Base-by-base conservation (phyloP, 2,329 filamentous ascomycete species). In the Penicillium sp. region DNA sequence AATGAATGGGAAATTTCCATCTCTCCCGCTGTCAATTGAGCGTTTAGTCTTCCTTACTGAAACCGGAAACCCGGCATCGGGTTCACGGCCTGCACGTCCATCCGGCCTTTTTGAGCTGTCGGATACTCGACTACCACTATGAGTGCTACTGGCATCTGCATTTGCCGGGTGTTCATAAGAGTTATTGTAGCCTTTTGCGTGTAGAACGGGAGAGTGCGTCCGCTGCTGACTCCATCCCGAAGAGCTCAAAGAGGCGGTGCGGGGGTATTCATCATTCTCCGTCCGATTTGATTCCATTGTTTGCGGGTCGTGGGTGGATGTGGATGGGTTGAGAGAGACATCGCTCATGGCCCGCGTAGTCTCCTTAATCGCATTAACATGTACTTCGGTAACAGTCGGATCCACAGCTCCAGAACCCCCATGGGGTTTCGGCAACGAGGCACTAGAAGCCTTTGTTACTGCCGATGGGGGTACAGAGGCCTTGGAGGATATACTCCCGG, bases 301-400 rank as follows among this genome's bases (percentile, higher is more conserved):
- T 21, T 73, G 70, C n/a, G 73, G 45, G 15, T 71, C 69, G 57
- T 71, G 72, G n/a, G 70, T 66, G 26, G 74, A 70, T 7, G 69
- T 66, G 26, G 74, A 70, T 7, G 69, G 59, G 58, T 72, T 75
- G 53, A 71, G 60, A 38, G 77, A 75, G 56, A 70, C 73, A 56
- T 70, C 76, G 56, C 71, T 70, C 29, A 71, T 72, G 38, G 66
- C 70, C 51, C 66, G 68, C 26, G 67, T 57, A 41, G 65, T 63
- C 44, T 76, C 73, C 56, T 70, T 75, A 13, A 72, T 60, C 41
- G 75, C 76, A 64, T 76, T 79, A 50, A 79, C 77, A 64, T 79
- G 75, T 17, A 79, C 58, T 65, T 80, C 87, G 76, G 64, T 83
- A 70, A 76, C 76, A 68, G 71, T 82, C 75, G 69, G 75, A 66